phyloP scores from a whole-genome alignment of 768 basidiomycete genomes.

The Heimioporus sp. region DNA sequence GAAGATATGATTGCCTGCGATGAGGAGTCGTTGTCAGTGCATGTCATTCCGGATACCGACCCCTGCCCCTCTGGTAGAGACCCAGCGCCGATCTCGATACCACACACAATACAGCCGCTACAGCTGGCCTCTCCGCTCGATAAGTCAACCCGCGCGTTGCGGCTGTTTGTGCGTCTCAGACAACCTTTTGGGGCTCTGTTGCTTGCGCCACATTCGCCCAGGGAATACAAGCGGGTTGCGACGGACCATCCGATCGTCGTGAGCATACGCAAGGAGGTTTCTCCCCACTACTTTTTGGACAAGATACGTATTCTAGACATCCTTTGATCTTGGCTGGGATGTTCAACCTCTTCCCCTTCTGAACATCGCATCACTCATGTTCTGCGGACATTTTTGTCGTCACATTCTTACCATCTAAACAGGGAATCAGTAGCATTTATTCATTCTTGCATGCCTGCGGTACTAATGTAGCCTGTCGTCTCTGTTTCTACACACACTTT shows the following conservation, averaged over 20 bases:
- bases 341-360: no score
- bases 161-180: slow-evolving; percentile 10
- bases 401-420: no score
- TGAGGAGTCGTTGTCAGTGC: not conserved
- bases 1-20: slow-evolving; percentile 18
- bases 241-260: slow-evolving; percentile 16
- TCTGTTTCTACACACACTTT: no score
- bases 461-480: no score
- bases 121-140: slow-evolving; percentile 14
- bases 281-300: slow-evolving; percentile 5
- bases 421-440: no score
- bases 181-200: slow-evolving; percentile 18
- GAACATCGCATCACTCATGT: no score
- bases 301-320: slow-evolving; percentile 17
- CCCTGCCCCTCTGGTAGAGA: not conserved
- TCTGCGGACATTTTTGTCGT: no score
- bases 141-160: slow-evolving; percentile 12
- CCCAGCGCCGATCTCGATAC: not conserved
- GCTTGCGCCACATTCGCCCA: slow-evolving; percentile 5
- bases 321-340: not conserved
- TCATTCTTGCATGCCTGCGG: no score
- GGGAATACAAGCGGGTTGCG: slow-evolving; percentile 18
- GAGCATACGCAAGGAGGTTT: slow-evolving; percentile 5
- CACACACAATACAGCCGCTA: not conserved
- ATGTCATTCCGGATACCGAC: not conserved